These are phyloP conservation scores for Candida palmyrensis DNA, from an alignment of 805 yeast species.

Conservation along the genomic window DNA sequence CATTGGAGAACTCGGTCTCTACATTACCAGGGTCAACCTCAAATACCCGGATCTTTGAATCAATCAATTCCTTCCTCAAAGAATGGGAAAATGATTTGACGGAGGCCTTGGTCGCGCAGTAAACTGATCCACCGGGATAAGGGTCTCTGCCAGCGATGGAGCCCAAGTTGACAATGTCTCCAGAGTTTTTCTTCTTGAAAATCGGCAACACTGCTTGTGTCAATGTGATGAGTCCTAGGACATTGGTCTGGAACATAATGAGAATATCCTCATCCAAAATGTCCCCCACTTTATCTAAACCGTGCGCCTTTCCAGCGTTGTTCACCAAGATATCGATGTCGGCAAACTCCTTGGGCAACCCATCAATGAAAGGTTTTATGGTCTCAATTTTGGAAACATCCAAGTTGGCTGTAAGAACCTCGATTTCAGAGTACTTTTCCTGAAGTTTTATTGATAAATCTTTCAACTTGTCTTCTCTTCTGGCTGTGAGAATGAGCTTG, in stretches of 20 bases:
- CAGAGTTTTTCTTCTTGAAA: constrained; percentile 63
- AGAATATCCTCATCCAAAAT: constrained; percentile 60
- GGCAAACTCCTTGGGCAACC: constrained; percentile 54
- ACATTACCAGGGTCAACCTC: constrained; percentile 79
- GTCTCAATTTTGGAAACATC: constrained; percentile 39
- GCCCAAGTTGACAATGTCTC: constrained; percentile 72
- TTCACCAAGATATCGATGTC: constrained; percentile 65
- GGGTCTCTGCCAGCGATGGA: constrained; percentile 79
- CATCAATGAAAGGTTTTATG: constrained; percentile 44
- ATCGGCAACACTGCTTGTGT: constrained; percentile 76
- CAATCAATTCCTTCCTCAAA: constrained; percentile 68
- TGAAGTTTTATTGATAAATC: constrained; percentile 44
- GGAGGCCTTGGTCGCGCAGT: constrained; percentile 73
- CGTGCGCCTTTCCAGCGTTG: constrained; percentile 79
- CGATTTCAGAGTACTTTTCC: constrained; percentile 42
- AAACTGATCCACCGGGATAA: constrained; percentile 74
- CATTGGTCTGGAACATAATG: constrained; percentile 82
- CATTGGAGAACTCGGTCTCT: constrained; percentile 69
- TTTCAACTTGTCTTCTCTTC: constrained; percentile 62
- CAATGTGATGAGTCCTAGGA: constrained; percentile 74
- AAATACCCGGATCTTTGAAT: constrained; percentile 64
- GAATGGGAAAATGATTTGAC: constrained; percentile 67
- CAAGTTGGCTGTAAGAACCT: constrained; percentile 54
- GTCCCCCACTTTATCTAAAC: constrained; percentile 70
- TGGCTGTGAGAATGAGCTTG: constrained; percentile 70